Evolutionary conservation across 805 yeast species (phyloP).

Genomic region (Ogataea methylovora): DNA sequence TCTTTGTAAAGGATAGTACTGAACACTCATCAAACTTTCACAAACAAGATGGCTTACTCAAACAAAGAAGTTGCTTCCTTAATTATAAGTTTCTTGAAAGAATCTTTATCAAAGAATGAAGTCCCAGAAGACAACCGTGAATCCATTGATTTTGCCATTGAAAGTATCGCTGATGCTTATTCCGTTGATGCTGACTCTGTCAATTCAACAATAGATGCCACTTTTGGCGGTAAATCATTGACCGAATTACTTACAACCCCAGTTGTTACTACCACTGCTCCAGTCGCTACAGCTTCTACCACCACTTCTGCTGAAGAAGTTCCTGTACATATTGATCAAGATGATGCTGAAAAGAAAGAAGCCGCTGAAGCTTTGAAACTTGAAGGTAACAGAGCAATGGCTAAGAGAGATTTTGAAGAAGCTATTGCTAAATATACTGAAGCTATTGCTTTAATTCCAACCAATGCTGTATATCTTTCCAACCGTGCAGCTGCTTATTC

Average conservation of each 20-base stretch:
- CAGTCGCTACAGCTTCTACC: conserved; percentile 14
- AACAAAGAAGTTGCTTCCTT: background rate
- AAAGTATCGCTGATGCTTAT: conserved; percentile 85
- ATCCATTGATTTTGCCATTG: conserved; percentile 89
- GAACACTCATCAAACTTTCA: too few species aligned
- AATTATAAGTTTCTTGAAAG: background rate
- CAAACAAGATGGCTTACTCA: background rate
- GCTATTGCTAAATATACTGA: conserved; percentile 77
- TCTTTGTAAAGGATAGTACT: too few species aligned
- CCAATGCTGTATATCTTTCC: conserved; percentile 78
- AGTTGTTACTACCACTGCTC: conserved; percentile 4
- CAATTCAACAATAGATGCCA: conserved; percentile 22
- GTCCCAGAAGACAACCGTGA: conserved; percentile 77
- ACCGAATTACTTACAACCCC: conserved; percentile 31
- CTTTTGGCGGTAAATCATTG: conserved; percentile 42
- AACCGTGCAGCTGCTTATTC: conserved; percentile 97
- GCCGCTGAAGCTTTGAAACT: conserved; percentile 80
- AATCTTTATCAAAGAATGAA: conserved; percentile 33
- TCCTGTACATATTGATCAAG: conserved; percentile 35
- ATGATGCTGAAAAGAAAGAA: conserved; percentile 48
- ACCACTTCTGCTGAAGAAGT: conserved; percentile 20
- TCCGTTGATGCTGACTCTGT: conserved; percentile 47
- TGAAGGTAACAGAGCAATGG: conserved; percentile 89
- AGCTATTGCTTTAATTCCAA: conserved; percentile 64
- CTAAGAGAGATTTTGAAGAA: conserved; percentile 55